Evolutionary conservation across 2,329 filamentous ascomycete species (phyloP).

Genomic region (Nakataea oryzae): DNA sequence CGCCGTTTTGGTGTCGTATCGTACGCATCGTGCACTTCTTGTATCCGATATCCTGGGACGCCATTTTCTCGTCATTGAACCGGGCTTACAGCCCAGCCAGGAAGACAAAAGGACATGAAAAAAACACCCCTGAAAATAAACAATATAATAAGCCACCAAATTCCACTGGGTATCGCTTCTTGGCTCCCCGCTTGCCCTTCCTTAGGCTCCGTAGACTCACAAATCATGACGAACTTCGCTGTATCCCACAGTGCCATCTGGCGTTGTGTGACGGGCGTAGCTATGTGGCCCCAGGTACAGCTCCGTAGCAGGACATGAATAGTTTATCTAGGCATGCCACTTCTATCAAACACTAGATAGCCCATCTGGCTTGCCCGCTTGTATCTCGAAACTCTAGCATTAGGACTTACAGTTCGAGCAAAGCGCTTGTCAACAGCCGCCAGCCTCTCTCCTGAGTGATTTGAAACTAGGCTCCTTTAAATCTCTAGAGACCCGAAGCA

Average conservation of each 20-base stretch:
- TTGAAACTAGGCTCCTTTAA: no score
- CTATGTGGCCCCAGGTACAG: neutral
- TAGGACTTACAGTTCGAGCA: no score
- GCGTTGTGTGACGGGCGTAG: neutral
- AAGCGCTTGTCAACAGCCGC: no score
- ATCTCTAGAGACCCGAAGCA: no score
- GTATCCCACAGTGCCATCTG: neutral
- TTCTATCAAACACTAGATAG: no score
- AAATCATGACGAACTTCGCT: neutral
- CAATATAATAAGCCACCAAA: neutral
- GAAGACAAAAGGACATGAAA: neutral
- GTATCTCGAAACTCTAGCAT: no score
- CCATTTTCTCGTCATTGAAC: neutral
- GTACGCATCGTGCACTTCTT: neutral
- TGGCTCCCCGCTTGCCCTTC: neutral
- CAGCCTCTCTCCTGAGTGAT: no score
- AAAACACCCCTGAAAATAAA: no score
- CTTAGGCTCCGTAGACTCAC: neutral
- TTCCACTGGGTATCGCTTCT: neutral
- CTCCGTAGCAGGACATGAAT: neutral
- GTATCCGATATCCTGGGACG: neutral
- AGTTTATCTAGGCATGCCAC: neutral
- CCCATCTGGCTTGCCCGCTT: no score
- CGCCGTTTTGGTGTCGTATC: neutral
- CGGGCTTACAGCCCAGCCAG: neutral